Percentiles rank a stretch among this genome's conserved stretches.
Evolutionary conservation across 1,139 yeast genomes (phyloP).

Genomic region (Yamadazyma kanchanaburiensis): DNA sequence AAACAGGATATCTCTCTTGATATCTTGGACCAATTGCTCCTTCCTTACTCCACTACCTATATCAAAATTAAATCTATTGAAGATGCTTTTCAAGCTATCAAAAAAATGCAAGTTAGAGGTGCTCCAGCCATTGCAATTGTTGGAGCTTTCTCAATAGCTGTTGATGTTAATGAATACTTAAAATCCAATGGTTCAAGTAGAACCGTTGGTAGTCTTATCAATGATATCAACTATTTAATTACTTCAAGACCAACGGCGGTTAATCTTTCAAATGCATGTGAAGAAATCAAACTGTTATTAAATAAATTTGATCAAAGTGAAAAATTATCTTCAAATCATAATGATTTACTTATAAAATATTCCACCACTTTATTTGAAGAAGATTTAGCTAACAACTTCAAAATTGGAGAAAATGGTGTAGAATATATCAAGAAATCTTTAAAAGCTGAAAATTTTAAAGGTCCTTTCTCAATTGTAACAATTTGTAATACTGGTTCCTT

Average conservation of each 20-base stretch:
- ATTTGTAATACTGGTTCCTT: conserved; percentile 86
- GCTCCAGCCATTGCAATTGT: conserved; percentile 99
- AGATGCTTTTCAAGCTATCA: conserved; percentile 80
- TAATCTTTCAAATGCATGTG: conserved; percentile 76
- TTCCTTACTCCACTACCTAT: conserved; percentile 78
- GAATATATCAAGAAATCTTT: conserved; percentile 55
- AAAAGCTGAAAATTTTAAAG: conserved; percentile 47
- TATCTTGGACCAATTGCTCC: conserved; percentile 74
- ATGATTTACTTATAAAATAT: conserved; percentile 41
- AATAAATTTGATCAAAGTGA: conserved; percentile 8
- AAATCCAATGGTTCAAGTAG: conserved; percentile 15
- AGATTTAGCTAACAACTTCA: conserved; percentile 72
- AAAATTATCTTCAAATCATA: conserved; percentile 25
- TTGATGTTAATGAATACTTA: conserved; percentile 47
- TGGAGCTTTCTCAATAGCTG: conserved; percentile 80
- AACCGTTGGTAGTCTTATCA: conserved; percentile 27
- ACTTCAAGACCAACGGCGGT: conserved; percentile 95
- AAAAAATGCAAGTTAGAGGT: conserved; percentile 91
- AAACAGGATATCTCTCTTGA: conserved; percentile 42
- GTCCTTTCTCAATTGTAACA: conserved; percentile 78
- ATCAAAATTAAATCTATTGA: conserved; percentile 55
- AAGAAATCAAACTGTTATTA: conserved; percentile 46
- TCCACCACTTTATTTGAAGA: conserved; percentile 64
- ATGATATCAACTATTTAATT: conserved; percentile 61
- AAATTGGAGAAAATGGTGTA: conserved; percentile 80